These are phyloP conservation scores for Pythium apleroticum DNA, from an alignment of 352 stramenopile genomes.

Conservation along the genomic window DNA sequence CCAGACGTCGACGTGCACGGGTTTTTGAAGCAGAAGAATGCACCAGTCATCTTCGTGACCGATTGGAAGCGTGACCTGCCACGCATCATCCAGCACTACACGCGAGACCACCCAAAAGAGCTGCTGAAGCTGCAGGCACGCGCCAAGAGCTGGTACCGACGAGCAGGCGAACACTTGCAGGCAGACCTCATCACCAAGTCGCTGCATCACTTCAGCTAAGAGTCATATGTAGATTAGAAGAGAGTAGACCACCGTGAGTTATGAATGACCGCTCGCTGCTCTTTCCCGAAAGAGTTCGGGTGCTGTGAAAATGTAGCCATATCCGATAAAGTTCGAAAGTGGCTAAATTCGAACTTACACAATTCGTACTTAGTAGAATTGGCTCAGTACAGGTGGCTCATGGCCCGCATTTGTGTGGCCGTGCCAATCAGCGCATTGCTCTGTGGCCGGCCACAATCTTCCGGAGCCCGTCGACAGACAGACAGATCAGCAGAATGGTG, in stretches of 20 bases:
- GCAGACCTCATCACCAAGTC: conserved; percentile 23
- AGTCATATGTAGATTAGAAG: neutral
- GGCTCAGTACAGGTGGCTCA: conserved; percentile 3
- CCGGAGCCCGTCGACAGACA: neutral
- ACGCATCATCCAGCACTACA: conserved; percentile 39
- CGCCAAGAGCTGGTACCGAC: conserved; percentile 38
- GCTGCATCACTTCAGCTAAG: conserved; percentile 7
- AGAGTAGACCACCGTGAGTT: neutral
- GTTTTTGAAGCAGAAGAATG: conserved; percentile 47
- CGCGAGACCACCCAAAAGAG: conserved; percentile 30
- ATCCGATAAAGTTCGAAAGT: conserved; percentile 7
- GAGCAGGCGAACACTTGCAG: conserved; percentile 46
- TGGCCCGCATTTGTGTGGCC: conserved; percentile 16
- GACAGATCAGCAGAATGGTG: conserved; percentile 22
- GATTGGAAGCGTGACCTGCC: conserved; percentile 60
- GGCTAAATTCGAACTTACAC: neutral
- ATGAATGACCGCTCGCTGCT: neutral
- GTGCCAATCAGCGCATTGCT: conserved; percentile 19
- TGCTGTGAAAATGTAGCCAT: conserved; percentile 21
- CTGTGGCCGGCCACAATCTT: conserved; percentile 12
- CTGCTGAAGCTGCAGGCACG: conserved; percentile 36
- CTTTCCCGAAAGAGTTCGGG: too few species aligned
- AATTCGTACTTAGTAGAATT: conserved; percentile 2
- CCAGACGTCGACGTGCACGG: conserved; percentile 49
- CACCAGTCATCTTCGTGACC: conserved; percentile 54